Evolutionary conservation across 768 basidiomycete genomes (phyloP), one percentile per base, ranked within the genome.

Genomic region (Lentinula guzmanii): DNA sequence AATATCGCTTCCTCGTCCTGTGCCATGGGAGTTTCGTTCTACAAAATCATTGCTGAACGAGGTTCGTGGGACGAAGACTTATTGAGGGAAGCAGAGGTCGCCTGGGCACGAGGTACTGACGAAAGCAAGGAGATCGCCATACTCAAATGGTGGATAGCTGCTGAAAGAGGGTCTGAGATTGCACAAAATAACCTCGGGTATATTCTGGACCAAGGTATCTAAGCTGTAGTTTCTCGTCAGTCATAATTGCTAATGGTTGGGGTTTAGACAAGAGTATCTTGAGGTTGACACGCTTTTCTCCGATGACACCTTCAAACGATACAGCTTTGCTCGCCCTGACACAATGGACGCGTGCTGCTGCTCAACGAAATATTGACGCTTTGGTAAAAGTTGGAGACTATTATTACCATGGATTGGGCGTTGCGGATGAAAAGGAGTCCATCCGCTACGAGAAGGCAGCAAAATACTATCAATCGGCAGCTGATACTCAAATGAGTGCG

Each of bases 301-400:
- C 86, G 0, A 81, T 80, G 50, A 83, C 81, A n/a, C 86, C 88
- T 6, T 91, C 89, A 15, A 94, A 91, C 59, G 86, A 90, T 59
- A 90, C 91, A 4, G 94, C 93, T 3, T 80, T 83, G 45, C 79
- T 93, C 7, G 95, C 94, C 0, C 76, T 99, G 54, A 91, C 89
- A 0, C 92, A 96, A 68, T 99, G 96, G 96, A 92, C 87, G 31
- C 86, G 97, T 13, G 95, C 95, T 3, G 95, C 96, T 8, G 86
- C 84, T 2, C 97, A 99, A 71, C 86, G 89, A 58, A 95, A 99
- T 67, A 82, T 97, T n/a, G 97, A 99, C 69, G 90, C 97, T 10
- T 79, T 98, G 61, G 94, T 99, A 63, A 99, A 98, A 80, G 95
- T 98, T 4, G 97, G 94, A 42, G 97, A 99, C 71, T 97, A 98